phyloP scores from a whole-genome alignment of 805 yeast genomes.

The Candida suzukii region DNA sequence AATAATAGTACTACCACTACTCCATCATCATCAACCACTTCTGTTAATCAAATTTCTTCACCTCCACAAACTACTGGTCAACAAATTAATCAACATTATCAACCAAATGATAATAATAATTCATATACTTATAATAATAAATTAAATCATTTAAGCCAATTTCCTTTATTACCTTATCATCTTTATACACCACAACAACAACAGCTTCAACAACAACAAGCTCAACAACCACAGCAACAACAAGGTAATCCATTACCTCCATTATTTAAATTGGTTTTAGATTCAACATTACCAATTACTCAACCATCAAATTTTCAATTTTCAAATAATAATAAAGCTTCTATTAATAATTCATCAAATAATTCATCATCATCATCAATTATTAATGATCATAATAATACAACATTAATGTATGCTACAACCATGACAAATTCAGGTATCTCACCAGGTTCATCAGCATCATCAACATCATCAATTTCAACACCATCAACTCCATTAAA shows the following conservation, averaged over 20 bases:
- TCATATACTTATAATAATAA: neutral
- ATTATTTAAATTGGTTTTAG: conserved; percentile 17
- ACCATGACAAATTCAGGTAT: neutral
- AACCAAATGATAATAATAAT: neutral
- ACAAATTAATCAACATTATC: neutral
- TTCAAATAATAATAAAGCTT: conserved; percentile 1
- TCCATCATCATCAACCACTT: neutral
- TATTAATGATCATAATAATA: too few relatives aligned
- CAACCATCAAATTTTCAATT: neutral
- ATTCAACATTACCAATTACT: conserved; percentile 17
- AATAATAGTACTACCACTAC: neutral
- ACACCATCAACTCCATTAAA: conserved; percentile 3
- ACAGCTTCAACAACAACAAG: neutral
- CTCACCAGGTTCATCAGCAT: neutral
- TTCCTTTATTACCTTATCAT: neutral
- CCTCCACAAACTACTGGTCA: too few relatives aligned
- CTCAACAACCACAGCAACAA: conserved; percentile 2
- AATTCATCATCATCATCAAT: too few relatives aligned
- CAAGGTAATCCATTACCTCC: conserved; percentile 15
- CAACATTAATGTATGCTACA: neutral
- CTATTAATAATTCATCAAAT: too few relatives aligned
- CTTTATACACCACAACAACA: neutral
- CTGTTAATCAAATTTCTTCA: neutral
- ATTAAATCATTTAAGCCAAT: neutral
- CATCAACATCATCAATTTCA: neutral